phyloP scores from a whole-genome alignment of 257 asterid genomes.

The Solanum bulbocastanum region DNA sequence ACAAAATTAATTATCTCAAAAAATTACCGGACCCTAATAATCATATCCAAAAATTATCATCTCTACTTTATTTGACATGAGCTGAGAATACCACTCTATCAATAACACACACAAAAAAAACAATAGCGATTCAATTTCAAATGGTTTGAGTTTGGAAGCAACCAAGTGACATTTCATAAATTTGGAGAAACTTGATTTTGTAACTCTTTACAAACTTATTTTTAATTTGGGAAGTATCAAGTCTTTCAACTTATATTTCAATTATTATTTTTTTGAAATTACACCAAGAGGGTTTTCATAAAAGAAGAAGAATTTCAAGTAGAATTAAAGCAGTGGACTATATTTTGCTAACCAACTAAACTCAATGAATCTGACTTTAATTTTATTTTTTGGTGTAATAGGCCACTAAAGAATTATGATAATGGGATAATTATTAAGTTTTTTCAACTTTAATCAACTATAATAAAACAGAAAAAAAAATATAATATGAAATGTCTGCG shows the following conservation, averaged over 20 bases:
- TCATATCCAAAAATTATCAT: background rate
- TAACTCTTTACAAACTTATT: background rate
- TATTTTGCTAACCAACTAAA: background rate
- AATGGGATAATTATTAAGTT: background rate
- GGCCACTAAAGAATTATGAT: background rate
- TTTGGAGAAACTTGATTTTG: background rate
- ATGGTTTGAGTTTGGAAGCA: background rate
- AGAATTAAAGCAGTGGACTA: background rate
- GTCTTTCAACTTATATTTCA: too few relatives aligned
- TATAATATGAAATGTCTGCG: background rate
- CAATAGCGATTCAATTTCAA: too few relatives aligned
- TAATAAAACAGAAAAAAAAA: background rate
- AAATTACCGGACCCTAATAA: too few relatives aligned
- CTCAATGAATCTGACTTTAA: background rate
- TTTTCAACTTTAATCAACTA: background rate
- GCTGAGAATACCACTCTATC: too few relatives aligned
- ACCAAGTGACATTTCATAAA: fast-evolving
- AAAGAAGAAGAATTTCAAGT: background rate
- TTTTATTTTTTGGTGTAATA: background rate
- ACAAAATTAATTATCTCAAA: background rate
- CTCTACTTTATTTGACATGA: too few relatives aligned
- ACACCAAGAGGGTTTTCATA: background rate
- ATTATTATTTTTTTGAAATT: too few relatives aligned
- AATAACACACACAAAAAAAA: too few relatives aligned
- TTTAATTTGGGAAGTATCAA: too few relatives aligned